phyloP scores from a whole-genome alignment of 139 green algal genomes.

The Raphidocelis subcapitata region DNA sequence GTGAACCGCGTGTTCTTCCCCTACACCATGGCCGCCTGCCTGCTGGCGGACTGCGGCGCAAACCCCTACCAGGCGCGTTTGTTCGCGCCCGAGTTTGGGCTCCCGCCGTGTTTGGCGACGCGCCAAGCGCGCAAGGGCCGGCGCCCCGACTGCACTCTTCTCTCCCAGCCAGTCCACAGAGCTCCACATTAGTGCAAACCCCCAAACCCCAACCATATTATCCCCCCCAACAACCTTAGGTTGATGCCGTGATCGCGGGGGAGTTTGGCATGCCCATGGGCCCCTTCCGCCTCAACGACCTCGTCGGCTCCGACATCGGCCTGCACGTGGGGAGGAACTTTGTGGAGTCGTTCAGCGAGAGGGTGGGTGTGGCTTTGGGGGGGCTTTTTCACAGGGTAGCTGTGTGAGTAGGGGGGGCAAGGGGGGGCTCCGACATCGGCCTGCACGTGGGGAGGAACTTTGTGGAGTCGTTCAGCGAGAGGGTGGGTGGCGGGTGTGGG shows the following conservation, averaged over 20 bases:
- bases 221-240: too few relatives aligned
- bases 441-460: conserved; percentile 96
- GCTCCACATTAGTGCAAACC: too few relatives aligned
- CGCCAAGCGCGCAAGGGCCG: too few relatives aligned
- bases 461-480: conserved; percentile 85
- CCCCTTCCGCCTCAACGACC: conserved; percentile 77
- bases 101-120: neutral
- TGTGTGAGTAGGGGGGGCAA: neutral
- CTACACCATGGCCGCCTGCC: conserved; percentile 94
- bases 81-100: neutral
- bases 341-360: conserved; percentile 85
- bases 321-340: conserved; percentile 96
- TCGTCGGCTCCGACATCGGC: conserved; percentile 75
- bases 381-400: neutral
- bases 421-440: conserved; percentile 73
- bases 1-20: conserved; percentile 99
- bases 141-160: too few relatives aligned
- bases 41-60: conserved; percentile 86
- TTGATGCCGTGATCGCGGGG: conserved; percentile 83
- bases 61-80: conserved; percentile 38
- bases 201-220: conserved; percentile 85
- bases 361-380: conserved; percentile 21
- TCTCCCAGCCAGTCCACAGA: too few relatives aligned
- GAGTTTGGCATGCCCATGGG: conserved; percentile 99
- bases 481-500: too few relatives aligned